Evolutionary conservation across 1,284 basidiomycete species (phyloP).

Genomic region (Malassezia sympodialis): DNA sequence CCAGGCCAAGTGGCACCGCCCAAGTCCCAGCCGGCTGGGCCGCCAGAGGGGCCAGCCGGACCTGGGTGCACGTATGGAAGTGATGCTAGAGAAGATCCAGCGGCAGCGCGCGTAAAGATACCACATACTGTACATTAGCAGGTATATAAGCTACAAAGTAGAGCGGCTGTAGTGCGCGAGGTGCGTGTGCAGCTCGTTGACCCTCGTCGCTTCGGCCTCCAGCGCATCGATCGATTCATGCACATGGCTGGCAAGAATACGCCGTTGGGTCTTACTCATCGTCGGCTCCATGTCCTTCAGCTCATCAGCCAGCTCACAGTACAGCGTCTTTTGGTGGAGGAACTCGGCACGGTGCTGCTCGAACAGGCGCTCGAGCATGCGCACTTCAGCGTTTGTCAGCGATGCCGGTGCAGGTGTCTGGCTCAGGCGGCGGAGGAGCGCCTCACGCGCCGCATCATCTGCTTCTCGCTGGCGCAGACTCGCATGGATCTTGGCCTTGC

Average conservation of each 20-base stretch:
- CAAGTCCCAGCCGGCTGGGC: slow-evolving; percentile 30
- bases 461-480: slow-evolving; percentile 12
- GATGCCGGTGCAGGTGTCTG: background rate
- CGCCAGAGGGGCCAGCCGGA: slow-evolving; percentile 41
- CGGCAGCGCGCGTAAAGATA: background rate
- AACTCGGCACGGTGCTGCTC: slow-evolving; percentile 43
- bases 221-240: slow-evolving; percentile 39
- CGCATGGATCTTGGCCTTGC: slow-evolving; percentile 8
- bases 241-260: slow-evolving; percentile 37
- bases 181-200: slow-evolving; percentile 23
- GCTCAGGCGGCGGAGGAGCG: slow-evolving; percentile 8
- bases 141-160: background rate
- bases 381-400: slow-evolving; percentile 1
- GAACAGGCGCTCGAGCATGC: slow-evolving; percentile 16
- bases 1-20: slow-evolving; percentile 37
- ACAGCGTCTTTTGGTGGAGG: slow-evolving; percentile 35
- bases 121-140: slow-evolving; percentile 2
- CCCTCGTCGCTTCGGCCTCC: slow-evolving; percentile 36
- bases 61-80: slow-evolving; percentile 39
- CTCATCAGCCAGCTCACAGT: slow-evolving; percentile 43
- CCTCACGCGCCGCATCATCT: slow-evolving; percentile 3
- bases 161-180: slow-evolving; percentile 8
- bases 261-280: slow-evolving; percentile 29
- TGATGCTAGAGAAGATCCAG: slow-evolving; percentile 44
- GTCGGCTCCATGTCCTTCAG: slow-evolving; percentile 31